A percentile compares a stretch with the other conserved stretches of the same genome.
These are phyloP conservation scores for Colletotrichum navitas DNA, from an alignment of 2,329 filamentous ascomycete species.

Conservation along the genomic window DNA sequence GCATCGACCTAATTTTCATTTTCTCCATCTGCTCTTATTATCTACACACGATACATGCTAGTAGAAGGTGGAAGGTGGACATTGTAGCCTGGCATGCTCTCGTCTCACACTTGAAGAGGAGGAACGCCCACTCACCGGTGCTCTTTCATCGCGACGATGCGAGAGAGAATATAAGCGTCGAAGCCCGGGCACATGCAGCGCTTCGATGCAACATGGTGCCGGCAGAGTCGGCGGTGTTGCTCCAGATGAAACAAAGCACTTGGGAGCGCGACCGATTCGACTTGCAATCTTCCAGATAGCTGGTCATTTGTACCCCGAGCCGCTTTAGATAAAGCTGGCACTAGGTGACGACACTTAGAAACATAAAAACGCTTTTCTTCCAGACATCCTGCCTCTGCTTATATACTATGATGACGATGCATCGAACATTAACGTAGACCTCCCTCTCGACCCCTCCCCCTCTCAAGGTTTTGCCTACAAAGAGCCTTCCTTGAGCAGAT, in stretches of 20 bases:
- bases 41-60: background rate
- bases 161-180: background rate
- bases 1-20: no score
- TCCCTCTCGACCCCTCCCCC: background rate
- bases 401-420: background rate
- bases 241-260: background rate
- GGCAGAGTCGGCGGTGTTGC: background rate
- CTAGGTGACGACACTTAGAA: background rate
- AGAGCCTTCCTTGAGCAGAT: slow-evolving; percentile 52
- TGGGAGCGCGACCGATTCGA: background rate
- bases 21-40: no score
- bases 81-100: background rate
- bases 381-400: background rate
- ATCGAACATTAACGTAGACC: background rate
- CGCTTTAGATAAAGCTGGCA: background rate
- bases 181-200: no score
- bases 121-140: background rate
- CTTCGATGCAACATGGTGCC: background rate
- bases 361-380: slow-evolving; percentile 2
- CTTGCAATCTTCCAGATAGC: background rate
- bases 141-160: background rate
- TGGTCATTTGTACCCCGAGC: background rate
- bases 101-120: background rate
- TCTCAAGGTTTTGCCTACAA: background rate
- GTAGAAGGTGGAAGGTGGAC: background rate